Conservation (phyloP, 2,329 filamentous ascomycete genomes). For the Ophiostoma tasmaniense region DNA sequence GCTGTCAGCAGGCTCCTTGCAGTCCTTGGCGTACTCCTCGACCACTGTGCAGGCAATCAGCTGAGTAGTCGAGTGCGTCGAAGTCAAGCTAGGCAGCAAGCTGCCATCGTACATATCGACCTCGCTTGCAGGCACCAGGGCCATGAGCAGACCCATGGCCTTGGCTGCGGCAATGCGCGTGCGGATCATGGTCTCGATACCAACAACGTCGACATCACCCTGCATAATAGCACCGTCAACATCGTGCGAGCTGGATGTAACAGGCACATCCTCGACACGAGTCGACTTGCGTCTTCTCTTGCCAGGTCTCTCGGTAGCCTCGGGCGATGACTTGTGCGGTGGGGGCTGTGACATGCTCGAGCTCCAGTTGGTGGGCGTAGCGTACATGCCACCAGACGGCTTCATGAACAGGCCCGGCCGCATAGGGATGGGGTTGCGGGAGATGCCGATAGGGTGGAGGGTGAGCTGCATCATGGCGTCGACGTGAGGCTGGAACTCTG, state of each 20-base stretch:
- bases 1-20: slow-evolving; percentile 37
- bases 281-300: slow-evolving; percentile 77
- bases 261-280: slow-evolving; percentile 63
- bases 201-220: slow-evolving; percentile 90
- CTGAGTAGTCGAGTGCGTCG: slow-evolving; percentile 76
- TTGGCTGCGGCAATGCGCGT: slow-evolving; percentile 81
- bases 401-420: slow-evolving; percentile 83
- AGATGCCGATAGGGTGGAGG: slow-evolving; percentile 84
- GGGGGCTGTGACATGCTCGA: slow-evolving; percentile 21
- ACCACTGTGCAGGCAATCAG: slow-evolving; percentile 74
- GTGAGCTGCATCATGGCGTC: slow-evolving; percentile 76
- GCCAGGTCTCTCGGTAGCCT: slow-evolving; percentile 52
- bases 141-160: slow-evolving; percentile 79
- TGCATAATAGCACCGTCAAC: slow-evolving; percentile 97
- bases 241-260: slow-evolving; percentile 70
- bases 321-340: slow-evolving; percentile 39
- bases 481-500: slow-evolving; percentile 67
- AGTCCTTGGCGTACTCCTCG: slow-evolving; percentile 73
- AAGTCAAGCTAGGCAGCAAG: slow-evolving; percentile 59
- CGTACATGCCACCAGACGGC: slow-evolving; percentile 80
- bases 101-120: slow-evolving; percentile 56
- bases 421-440: slow-evolving; percentile 86
- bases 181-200: slow-evolving; percentile 76
- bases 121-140: slow-evolving; percentile 57
- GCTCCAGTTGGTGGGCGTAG: slow-evolving; percentile 36